Conservation (phyloP, 495 filamentous ascomycete genomes). For the Talaromyces stipitatus region DNA sequence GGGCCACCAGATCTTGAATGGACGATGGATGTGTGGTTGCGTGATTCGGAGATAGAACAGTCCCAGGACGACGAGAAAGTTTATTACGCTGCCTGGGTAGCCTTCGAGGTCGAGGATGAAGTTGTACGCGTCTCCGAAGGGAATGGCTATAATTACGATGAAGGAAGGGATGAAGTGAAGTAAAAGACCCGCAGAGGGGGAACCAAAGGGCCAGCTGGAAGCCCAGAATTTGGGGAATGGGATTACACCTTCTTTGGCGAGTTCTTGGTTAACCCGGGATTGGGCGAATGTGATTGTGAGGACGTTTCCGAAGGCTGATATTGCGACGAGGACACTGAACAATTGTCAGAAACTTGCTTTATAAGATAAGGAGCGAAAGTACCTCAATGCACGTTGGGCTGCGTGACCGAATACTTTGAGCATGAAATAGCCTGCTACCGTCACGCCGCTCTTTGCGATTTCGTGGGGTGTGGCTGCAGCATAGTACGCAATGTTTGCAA, state of each 20-base stretch:
- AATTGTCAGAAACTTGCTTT: neutral
- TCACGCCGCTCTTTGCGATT: constrained; percentile 52
- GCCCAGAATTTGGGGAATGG: constrained; percentile 55
- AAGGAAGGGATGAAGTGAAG: constrained; percentile 57
- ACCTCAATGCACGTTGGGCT: constrained; percentile 17
- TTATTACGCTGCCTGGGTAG: constrained; percentile 54
- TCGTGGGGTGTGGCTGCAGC: constrained; percentile 56
- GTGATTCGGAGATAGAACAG: constrained; percentile 52
- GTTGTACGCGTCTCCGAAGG: constrained; percentile 53
- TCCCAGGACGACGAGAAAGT: constrained; percentile 48
- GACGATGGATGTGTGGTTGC: constrained; percentile 45
- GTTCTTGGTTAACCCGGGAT: constrained; percentile 57
- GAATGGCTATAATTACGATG: constrained; percentile 53
- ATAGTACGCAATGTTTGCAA: constrained; percentile 64
- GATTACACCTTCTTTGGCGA: constrained; percentile 57
- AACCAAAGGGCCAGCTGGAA: constrained; percentile 54
- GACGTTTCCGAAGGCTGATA: constrained; percentile 60
- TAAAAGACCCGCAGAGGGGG: constrained; percentile 54
- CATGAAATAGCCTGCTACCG: constrained; percentile 60
- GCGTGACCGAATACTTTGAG: constrained; percentile 50
- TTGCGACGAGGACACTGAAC: constrained; percentile 41
- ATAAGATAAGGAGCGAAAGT: neutral
- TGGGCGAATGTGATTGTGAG: constrained; percentile 63
- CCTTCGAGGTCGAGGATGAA: constrained; percentile 64
- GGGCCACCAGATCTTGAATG: constrained; percentile 54